These are phyloP conservation scores for Cucurbita argyrosperma DNA, from an alignment of 306 rosid genomes.

Conservation along the genomic window DNA sequence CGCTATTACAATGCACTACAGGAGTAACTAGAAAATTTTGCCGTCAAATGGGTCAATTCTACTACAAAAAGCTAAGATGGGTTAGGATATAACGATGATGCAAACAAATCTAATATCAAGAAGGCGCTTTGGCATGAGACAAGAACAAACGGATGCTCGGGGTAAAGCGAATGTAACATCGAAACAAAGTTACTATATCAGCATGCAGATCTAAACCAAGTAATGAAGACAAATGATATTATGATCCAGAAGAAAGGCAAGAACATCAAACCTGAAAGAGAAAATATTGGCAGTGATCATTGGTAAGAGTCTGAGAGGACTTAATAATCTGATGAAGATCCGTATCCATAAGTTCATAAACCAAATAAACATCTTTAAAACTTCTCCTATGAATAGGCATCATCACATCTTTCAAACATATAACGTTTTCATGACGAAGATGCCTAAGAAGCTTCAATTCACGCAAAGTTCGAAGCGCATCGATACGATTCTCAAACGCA, in stretches of 20 bases:
- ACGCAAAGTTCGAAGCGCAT: constrained; percentile 72
- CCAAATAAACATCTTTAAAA: constrained; percentile 84
- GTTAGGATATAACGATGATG: background rate
- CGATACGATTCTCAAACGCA: constrained; percentile 70
- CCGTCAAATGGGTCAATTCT: background rate
- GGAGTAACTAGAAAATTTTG: too few relatives aligned
- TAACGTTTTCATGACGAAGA: constrained; percentile 72
- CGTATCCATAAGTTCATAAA: constrained; percentile 94
- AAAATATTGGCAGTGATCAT: constrained; percentile 89
- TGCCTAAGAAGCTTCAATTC: constrained; percentile 83
- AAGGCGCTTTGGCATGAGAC: background rate
- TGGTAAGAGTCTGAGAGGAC: constrained; percentile 67
- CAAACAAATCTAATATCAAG: background rate
- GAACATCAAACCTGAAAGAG: constrained; percentile 63
- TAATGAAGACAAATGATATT: background rate
- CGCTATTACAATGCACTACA: too few relatives aligned
- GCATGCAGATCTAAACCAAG: background rate
- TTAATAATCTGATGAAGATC: constrained; percentile 89
- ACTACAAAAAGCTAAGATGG: background rate
- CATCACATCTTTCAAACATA: constrained; percentile 85
- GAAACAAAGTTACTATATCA: background rate
- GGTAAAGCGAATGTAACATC: background rate
- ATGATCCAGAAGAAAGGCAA: too few relatives aligned
- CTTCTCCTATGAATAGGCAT: constrained; percentile 52
- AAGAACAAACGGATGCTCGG: background rate